phyloP scores from a whole-genome alignment of 352 stramenopile species.

The Saprolegnia parasitica region DNA sequence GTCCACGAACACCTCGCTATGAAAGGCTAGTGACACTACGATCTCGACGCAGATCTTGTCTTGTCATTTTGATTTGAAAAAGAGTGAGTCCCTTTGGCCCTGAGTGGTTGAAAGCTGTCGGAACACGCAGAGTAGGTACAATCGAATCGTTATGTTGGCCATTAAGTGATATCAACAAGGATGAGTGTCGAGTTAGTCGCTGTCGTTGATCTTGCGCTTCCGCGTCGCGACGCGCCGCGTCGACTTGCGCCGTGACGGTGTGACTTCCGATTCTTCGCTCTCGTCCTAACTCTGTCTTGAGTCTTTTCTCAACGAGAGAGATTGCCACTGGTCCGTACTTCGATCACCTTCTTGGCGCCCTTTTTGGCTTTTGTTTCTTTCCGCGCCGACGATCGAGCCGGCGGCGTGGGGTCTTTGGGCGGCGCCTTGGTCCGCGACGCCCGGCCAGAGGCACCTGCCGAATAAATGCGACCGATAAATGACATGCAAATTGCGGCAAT shows the following conservation, averaged over 20 bases:
- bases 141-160: too few relatives aligned
- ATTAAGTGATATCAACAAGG: neutral
- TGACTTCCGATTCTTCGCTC: neutral
- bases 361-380: neutral
- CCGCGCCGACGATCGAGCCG: neutral
- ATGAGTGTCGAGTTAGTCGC: neutral
- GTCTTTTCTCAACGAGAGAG: too few relatives aligned
- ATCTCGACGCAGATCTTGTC: too few relatives aligned
- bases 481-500: too few relatives aligned
- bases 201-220: neutral
- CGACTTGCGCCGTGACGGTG: neutral
- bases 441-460: neutral
- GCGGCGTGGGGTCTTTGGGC: neutral
- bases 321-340: neutral
- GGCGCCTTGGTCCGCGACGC: neutral
- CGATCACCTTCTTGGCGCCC: neutral
- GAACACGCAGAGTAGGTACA: too few relatives aligned
- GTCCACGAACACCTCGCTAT: neutral
- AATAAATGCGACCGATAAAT: too few relatives aligned
- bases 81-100: too few relatives aligned
- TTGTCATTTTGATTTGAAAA: too few relatives aligned
- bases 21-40: neutral
- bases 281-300: too few relatives aligned
- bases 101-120: too few relatives aligned
- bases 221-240: neutral